These are phyloP conservation scores for Alternaria tenuissima DNA, from an alignment of 2,329 filamentous ascomycete species.

Conservation along the genomic window DNA sequence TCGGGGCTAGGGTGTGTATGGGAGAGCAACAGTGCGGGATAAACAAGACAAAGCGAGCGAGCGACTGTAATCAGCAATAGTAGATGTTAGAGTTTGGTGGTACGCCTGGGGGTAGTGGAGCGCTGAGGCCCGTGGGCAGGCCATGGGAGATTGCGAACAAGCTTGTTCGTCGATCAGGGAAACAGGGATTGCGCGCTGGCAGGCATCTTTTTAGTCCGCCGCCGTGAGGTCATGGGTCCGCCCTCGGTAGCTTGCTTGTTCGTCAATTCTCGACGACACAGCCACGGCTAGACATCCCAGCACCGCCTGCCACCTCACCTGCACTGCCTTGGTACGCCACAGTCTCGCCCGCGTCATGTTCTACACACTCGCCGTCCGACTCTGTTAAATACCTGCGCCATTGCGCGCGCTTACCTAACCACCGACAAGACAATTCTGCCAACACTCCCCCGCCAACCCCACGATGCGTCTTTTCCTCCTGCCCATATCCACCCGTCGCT, in stretches of 20 bases:
- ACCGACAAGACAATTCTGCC: background rate
- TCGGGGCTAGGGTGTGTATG: conserved; percentile 12
- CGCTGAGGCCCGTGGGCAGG: conserved; percentile 7
- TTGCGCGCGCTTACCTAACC: conserved; percentile 27
- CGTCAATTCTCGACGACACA: background rate
- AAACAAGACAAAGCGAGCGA: conserved; percentile 1
- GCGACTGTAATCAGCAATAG: background rate
- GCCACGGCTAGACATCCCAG: background rate
- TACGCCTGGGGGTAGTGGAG: conserved; percentile 12
- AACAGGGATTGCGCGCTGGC: conserved; percentile 27
- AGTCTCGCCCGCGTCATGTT: conserved; percentile 28
- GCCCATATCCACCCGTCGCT: conserved; percentile 88
- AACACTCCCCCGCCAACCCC: background rate
- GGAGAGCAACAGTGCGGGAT: conserved; percentile 10
- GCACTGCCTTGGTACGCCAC: conserved; percentile 13
- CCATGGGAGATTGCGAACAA: conserved; percentile 19
- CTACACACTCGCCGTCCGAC: background rate
- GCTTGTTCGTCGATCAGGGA: conserved; percentile 18
- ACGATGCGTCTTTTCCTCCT: conserved; percentile 92
- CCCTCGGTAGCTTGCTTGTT: background rate
- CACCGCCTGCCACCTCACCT: background rate
- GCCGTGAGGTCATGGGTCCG: conserved; percentile 10
- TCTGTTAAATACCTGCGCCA: conserved; percentile 19
- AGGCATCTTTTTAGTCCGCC: background rate
- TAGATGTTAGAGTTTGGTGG: background rate